These are phyloP conservation scores for Coniochaeta sp. DNA, from an alignment of 2,329 filamentous ascomycete species.

Conservation along the genomic window DNA sequence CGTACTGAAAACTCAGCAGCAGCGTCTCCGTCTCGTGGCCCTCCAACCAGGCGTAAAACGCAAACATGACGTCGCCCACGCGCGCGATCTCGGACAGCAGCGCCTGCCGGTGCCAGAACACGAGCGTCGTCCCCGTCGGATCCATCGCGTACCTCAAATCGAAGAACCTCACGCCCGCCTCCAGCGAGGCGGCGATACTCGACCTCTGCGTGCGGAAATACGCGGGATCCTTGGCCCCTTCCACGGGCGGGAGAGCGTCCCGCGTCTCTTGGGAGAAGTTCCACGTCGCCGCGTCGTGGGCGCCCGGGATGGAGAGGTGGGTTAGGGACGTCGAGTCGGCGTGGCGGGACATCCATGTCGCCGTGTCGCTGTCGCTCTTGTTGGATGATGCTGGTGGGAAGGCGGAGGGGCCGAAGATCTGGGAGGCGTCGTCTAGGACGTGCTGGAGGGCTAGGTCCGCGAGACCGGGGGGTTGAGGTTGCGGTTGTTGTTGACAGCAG, in stretches of 20 bases:
- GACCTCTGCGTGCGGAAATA: conserved; percentile 34
- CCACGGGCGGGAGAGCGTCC: conserved; percentile 28
- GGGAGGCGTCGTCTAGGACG: conserved; percentile 30
- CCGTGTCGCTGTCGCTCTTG: conserved; percentile 7
- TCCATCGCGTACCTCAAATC: conserved; percentile 43
- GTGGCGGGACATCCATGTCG: conserved; percentile 38
- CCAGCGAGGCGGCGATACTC: conserved; percentile 29
- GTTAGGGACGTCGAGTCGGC: conserved; percentile 33
- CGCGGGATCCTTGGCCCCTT: conserved; percentile 15
- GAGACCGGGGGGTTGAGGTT: too few relatives aligned
- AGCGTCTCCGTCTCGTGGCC: conserved; percentile 36
- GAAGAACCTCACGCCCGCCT: conserved; percentile 40
- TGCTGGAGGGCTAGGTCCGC: conserved; percentile 30
- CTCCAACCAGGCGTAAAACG: conserved; percentile 42
- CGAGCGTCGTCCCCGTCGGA: conserved; percentile 32
- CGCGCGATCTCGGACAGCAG: conserved; percentile 35
- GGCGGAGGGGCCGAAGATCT: conserved; percentile 31
- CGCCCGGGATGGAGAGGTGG: conserved; percentile 42
- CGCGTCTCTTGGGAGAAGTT: conserved; percentile 39
- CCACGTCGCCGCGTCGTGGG: conserved; percentile 44
- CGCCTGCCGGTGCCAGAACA: conserved; percentile 41
- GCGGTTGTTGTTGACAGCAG: not conserved
- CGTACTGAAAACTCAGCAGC: conserved; percentile 40
- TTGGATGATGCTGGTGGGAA: conserved; percentile 6
- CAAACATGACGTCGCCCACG: conserved; percentile 36